Evolutionary conservation across 1,284 basidiomycete species (phyloP), one percentile per base, ranked within the genome.

Genomic region (Cryptococcus jaspeensis): DNA sequence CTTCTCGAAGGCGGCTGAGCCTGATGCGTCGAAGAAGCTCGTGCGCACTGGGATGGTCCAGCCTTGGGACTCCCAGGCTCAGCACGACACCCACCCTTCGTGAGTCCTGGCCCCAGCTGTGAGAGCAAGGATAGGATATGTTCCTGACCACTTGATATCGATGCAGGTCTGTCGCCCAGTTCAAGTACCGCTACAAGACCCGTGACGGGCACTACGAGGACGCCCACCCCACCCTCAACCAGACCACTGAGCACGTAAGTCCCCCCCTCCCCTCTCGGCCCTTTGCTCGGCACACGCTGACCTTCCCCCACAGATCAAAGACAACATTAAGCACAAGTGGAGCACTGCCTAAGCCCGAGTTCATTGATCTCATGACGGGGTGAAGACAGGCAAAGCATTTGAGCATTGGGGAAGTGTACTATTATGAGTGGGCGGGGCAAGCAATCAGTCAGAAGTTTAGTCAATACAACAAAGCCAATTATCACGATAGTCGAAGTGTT

Each of bases 161-260:
- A 20, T 28, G 39, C 54, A 70, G 70, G 38, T 61, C 66, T 54
- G 69, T 72, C 48, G 76, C 76, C 2, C 65, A 67, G 23, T 78
- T 78, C 74, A 78, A 78, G 68, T 78, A 77, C 71, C 68, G 76
- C 59, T 72, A 78, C 72, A 70, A 70, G 66, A 75, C 71, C 39
- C 60, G 71, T 32, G 67, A 74, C 32, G 76, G 76, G 20, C 67
- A 69, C 65, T 72, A 67, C 60, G 74, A 76, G 61, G 76, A 78
- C 58, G 59, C 69, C 3, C 61, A 67, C 42, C 76, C 76, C 9
- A 67, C 67, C 35, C 47, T 75, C 48, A 73, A 71, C 67, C 54
- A 59, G 16, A 71, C 73, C 7, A 52, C 67, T 40, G 60, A 66
- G 52, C 64, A 63, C 43, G 72, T 76, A 55, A 65, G 74, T 68